Evolutionary conservation across 768 basidiomycete species (phyloP).

Genomic region (Rhizopogon roseolus): DNA sequence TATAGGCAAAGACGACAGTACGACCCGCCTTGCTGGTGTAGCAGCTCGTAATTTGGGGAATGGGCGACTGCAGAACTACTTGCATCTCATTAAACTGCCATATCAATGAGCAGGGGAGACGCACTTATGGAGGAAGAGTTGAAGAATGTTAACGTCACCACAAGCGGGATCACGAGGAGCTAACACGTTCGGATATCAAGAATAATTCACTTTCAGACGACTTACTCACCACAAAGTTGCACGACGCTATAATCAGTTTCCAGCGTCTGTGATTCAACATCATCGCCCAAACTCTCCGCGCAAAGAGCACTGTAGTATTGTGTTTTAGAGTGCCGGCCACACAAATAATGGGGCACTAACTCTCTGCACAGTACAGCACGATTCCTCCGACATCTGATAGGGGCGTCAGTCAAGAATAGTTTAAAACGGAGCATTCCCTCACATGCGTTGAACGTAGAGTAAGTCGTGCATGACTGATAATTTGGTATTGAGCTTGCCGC

Average conservation of each 20-base stretch:
- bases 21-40: neutral
- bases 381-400: neutral
- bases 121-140: neutral
- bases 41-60: neutral
- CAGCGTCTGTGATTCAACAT: neutral
- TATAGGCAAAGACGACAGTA: neutral
- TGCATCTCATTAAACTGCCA: neutral
- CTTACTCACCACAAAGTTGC: neutral
- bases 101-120: neutral
- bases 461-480: neutral
- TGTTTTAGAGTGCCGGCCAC: neutral
- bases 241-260: neutral
- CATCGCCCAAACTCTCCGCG: neutral
- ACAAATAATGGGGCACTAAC: neutral
- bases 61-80: neutral
- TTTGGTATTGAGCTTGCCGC: neutral
- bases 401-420: neutral
- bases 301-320: neutral
- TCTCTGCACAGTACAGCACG: neutral
- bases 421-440: no score
- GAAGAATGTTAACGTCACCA: neutral
- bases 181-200: neutral
- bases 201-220: neutral
- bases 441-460: neutral
- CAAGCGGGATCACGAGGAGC: neutral